Evolutionary conservation across 2,329 filamentous ascomycete species (phyloP).

Genomic region (Sphaerulina musiva): DNA sequence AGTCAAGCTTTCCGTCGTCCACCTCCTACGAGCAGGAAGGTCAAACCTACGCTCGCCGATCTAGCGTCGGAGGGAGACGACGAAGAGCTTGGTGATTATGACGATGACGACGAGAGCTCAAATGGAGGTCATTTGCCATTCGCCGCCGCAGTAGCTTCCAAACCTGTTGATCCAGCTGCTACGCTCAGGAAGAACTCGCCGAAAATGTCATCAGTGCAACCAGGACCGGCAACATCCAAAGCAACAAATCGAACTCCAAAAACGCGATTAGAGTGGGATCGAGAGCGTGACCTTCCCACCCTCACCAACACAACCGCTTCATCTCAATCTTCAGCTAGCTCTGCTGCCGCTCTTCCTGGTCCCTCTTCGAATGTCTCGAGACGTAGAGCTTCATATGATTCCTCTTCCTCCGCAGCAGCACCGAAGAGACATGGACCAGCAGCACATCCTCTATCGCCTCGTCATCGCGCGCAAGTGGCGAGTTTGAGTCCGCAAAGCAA

Average conservation of each 20-base stretch:
- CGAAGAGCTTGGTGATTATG: slow-evolving; percentile 29
- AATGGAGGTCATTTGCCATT: slow-evolving; percentile 39
- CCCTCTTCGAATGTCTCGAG: no score
- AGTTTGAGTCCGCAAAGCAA: slow-evolving; percentile 50
- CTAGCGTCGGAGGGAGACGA: slow-evolving; percentile 29
- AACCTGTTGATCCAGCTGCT: slow-evolving; percentile 21
- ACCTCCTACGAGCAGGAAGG: slow-evolving; percentile 9
- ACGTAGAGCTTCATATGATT: slow-evolving; percentile 10
- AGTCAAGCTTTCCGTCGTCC: slow-evolving; percentile 40
- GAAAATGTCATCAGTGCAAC: slow-evolving; percentile 5
- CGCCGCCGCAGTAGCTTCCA: slow-evolving; percentile 30
- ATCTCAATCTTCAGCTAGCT: slow-evolving; percentile 16
- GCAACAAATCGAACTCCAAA: not conserved
- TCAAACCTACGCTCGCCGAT: slow-evolving; percentile 13
- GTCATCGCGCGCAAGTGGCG: slow-evolving; percentile 53
- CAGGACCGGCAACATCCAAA: not conserved
- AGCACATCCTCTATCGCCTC: slow-evolving; percentile 41
- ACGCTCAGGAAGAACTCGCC: slow-evolving; percentile 17
- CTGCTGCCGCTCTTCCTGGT: slow-evolving; percentile 30
- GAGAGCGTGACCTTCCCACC: slow-evolving; percentile 1
- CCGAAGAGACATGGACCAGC: not conserved
- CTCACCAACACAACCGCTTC: slow-evolving; percentile 14
- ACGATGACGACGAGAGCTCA: slow-evolving; percentile 49
- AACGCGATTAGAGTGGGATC: not conserved
- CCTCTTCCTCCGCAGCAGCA: not conserved